Base-by-base conservation (phyloP, 208 protist species). In the Angomonas deanei region DNA sequence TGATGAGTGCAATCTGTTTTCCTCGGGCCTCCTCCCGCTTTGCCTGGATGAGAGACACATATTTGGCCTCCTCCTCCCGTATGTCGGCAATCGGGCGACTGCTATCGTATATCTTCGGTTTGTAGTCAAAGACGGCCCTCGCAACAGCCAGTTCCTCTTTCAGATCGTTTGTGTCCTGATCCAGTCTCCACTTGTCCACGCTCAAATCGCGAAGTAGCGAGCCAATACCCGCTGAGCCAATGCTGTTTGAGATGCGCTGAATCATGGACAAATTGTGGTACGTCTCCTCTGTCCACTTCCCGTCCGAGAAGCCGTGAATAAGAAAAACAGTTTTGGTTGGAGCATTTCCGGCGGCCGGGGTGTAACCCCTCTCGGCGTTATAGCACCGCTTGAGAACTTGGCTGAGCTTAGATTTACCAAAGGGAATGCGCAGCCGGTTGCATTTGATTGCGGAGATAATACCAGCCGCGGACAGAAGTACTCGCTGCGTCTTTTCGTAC, bases 401-500 rank as follows among this genome's bases (percentile, higher is more conserved):
- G 17, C 78, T 92, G 46, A 97, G 60, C 70, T 93, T 92, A 36
- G 88, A 96, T 68, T 93, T 97, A 21, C 88, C 88, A 73, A 93
- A 97, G n/a, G 92, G 92, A 42, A 97, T 88, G 47, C 92, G 85
- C 49, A 95, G 76, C 17, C 89, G 86, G 66, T 69, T 95, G 78
- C 88, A 94, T 61, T 90, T 86, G 78, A 95, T 95, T 68, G 84
- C 88, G 2, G 86, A 91, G 10, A 97, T 70, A 52, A 97, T 91
- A 33, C 86, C 84, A 23, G 79, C 76, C 0, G 86, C 86, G 13
- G 88, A 92, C 13, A 78, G 38, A 0, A 95, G 72, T 13, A 78
- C 72, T 32, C 86, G 76, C 56, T 93, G 88, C 13, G 85, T 81
- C 64, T 84, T 83, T 72, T 95, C 87, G 55, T 86, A 95, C 28